Evolutionary conservation across 176 grass and related monocot species (phyloP), one percentile per base, ranked within the genome.

Genomic region (Avena insularis): DNA sequence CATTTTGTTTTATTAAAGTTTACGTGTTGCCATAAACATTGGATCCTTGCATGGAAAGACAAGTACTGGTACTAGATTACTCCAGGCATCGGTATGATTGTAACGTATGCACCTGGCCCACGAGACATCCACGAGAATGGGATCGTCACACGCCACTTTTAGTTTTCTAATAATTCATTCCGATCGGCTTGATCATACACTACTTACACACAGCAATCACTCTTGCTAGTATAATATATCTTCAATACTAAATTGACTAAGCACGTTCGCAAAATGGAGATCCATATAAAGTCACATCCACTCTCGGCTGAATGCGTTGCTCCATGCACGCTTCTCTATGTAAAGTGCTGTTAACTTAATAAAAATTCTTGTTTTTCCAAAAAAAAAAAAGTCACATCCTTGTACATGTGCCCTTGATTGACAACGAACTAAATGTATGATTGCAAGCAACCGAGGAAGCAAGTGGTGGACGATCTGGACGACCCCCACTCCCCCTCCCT

Each of bases 41-140:
- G 83, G 82, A 85, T 85, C 66, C 87, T 75, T 85, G 69, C 83
- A 85, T 75, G 69, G 69, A 10, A 86, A 81, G 83, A 46, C 58
- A 48, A 79, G 54, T 49, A 25, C n/a, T 50, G 8, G 27, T 67
- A 2, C 20, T 48, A 49, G 45, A 75, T 74, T 27, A 15, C 0
- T 14, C 25, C 25, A 65, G 4, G 25, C 12, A 66, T 33, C 27
- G 5, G 36, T 49, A 82, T 90, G 83, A 82, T 76, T 49, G 12
- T 21, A 38, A 70, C 50, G 14, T 38, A 75, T 75, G 48, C 88
- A 85, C 70, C 14, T 82, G 88, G 61, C 88, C 78, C 83, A 81
- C 88, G 51, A 60, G 49, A 35, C 68, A 35, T 12, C 78, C 77
- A 81, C 35, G 78, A 77, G 9, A 77, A 56, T 38, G 23, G 36